These are phyloP conservation scores for Candida alai DNA, from an alignment of 805 yeast species.

Conservation along the genomic window DNA sequence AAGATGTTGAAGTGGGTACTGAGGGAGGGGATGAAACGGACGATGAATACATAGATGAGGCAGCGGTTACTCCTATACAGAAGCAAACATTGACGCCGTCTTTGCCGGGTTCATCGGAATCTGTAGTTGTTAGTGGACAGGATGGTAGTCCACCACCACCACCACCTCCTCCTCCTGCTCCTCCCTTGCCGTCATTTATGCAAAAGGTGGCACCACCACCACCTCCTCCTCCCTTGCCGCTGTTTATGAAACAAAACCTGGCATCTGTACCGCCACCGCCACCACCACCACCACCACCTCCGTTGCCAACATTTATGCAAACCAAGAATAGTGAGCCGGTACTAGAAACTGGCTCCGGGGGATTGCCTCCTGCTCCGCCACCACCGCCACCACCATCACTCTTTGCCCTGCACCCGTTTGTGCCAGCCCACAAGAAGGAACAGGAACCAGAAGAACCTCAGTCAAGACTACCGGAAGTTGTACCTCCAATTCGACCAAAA, in stretches of 20 bases:
- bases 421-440: neutral
- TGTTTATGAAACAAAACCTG: conserved; percentile 2
- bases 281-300: conserved; percentile 18
- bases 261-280: conserved; percentile 14
- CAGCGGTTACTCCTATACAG: no score
- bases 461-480: conserved; percentile 2
- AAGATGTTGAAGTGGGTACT: no score
- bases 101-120: no score
- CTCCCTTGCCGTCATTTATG: conserved; percentile 13
- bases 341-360: conserved; percentile 2
- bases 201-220: conserved; percentile 12
- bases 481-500: conserved; percentile 47
- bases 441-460: neutral
- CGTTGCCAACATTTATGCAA: conserved; percentile 10
- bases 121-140: no score
- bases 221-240: conserved; percentile 16
- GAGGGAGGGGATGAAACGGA: no score
- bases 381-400: conserved; percentile 14
- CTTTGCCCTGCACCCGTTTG: conserved; percentile 7
- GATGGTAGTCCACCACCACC: conserved; percentile 19
- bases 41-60: no score
- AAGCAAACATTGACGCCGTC: no score
- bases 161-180: conserved; percentile 17
- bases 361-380: conserved; percentile 7
- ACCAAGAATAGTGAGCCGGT: neutral